Conservation (phyloP, 345 rosid species). For the Dimocarpus longan region DNA sequence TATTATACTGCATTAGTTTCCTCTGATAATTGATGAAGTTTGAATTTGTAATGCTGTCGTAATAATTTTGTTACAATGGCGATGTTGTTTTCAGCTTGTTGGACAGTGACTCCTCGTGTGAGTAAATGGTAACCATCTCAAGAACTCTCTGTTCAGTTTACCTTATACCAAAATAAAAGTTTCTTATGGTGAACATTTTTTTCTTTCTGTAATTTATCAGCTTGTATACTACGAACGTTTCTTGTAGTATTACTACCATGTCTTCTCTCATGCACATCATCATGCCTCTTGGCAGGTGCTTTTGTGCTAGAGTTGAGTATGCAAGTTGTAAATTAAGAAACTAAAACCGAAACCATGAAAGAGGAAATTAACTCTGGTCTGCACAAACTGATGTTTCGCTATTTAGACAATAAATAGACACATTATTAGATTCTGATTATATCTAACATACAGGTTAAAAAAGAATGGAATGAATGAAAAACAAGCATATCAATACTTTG, state of each 20-base stretch:
- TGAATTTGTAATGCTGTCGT: not conserved
- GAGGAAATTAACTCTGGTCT: not conserved
- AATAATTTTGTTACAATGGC: slow-evolving; percentile 15
- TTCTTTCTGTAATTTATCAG: not conserved
- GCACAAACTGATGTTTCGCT: not conserved
- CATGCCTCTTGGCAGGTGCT: not conserved
- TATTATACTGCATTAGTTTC: not conserved
- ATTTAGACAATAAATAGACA: not conserved
- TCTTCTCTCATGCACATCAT: not conserved
- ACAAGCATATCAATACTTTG: slow-evolving; percentile 71
- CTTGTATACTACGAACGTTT: not conserved
- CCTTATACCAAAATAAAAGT: not conserved
- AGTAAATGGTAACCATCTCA: slow-evolving; percentile 50
- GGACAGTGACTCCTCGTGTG: slow-evolving; percentile 57
- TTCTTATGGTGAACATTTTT: not conserved
- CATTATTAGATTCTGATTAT: slow-evolving; percentile 10
- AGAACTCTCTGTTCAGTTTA: slow-evolving; percentile 2
- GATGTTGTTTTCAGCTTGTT: slow-evolving; percentile 56
- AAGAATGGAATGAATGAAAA: slow-evolving; percentile 45
- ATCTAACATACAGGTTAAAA: slow-evolving; percentile 45
- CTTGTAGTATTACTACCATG: not conserved
- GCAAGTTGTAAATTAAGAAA: not conserved
- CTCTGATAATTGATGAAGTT: not conserved
- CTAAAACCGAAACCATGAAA: not conserved
- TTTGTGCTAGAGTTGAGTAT: not conserved